These are phyloP conservation scores for Yamadazyma philogaea DNA, from an alignment of 805 yeast species.

Conservation along the genomic window DNA sequence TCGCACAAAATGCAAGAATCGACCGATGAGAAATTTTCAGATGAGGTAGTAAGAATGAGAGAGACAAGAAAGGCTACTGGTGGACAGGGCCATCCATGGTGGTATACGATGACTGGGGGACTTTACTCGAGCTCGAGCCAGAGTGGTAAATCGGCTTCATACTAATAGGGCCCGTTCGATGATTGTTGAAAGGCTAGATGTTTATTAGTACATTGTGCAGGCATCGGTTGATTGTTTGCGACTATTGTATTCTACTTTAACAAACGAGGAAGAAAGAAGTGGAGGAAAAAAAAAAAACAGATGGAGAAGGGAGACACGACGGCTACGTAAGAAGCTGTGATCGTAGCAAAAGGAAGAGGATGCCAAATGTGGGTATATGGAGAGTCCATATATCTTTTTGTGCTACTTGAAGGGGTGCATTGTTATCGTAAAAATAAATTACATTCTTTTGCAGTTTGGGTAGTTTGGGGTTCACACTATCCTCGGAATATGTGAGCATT, in stretches of 20 bases:
- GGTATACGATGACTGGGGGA: too few relatives aligned
- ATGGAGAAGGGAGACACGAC: neutral
- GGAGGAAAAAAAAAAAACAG: neutral
- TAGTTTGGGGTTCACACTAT: too few relatives aligned
- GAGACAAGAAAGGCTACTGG: neutral
- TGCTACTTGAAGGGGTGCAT: too few relatives aligned
- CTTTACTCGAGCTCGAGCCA: too few relatives aligned
- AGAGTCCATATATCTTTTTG: neutral
- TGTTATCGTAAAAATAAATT: too few relatives aligned
- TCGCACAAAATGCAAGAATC: neutral
- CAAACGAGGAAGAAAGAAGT: too few relatives aligned
- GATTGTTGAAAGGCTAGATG: too few relatives aligned
- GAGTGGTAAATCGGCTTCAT: too few relatives aligned
- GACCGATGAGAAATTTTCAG: neutral
- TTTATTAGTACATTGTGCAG: neutral
- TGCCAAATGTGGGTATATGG: neutral
- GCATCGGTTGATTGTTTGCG: neutral
- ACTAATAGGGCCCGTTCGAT: too few relatives aligned
- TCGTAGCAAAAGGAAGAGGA: neutral
- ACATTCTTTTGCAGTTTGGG: too few relatives aligned
- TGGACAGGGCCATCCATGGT: too few relatives aligned
- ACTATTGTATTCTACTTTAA: neutral
- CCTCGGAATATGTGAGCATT: too few relatives aligned
- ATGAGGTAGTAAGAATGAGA: neutral
- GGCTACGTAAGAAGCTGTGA: neutral